phyloP scores from a whole-genome alignment of 2,329 filamentous ascomycete species.

The Calonectria fujianensis region DNA sequence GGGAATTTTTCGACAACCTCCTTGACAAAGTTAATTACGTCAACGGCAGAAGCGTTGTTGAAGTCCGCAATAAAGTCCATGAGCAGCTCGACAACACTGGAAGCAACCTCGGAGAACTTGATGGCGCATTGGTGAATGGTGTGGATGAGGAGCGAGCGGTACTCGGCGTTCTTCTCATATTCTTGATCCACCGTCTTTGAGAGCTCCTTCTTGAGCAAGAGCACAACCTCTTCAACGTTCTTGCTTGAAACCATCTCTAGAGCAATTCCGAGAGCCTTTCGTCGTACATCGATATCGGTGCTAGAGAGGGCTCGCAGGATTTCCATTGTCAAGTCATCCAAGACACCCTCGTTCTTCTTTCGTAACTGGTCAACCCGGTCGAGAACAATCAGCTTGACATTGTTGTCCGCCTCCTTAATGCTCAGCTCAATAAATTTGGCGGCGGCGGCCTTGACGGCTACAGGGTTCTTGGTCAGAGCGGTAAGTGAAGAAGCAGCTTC shows the following conservation, averaged over 20 bases:
- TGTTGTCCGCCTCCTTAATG: constrained; percentile 99
- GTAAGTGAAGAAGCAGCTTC: constrained; percentile 97
- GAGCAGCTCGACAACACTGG: constrained; percentile 94
- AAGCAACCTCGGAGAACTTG: constrained; percentile 98
- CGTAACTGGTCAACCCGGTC: constrained; percentile 93
- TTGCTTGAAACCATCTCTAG: constrained; percentile 99
- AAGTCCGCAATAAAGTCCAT: constrained; percentile 99
- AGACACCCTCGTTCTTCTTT: constrained; percentile 90
- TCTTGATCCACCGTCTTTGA: constrained; percentile 98
- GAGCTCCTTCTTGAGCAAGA: constrained; percentile 97
- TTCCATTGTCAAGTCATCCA: constrained; percentile 98
- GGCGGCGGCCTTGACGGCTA: constrained; percentile 97
- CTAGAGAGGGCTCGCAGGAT: constrained; percentile 95
- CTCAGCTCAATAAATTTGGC: constrained; percentile 97
- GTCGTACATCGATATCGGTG: constrained; percentile 95
- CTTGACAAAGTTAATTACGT: constrained; percentile 99
- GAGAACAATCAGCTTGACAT: constrained; percentile 98
- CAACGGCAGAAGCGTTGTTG: constrained; percentile 96
- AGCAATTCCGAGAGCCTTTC: constrained; percentile 91
- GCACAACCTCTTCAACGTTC: constrained; percentile 97
- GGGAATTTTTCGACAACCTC: constrained; percentile 99
- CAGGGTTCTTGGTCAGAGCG: constrained; percentile 94
- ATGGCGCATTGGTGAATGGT: constrained; percentile 99
- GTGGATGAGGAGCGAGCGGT: constrained; percentile 95
- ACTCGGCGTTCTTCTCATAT: constrained; percentile 98